These are phyloP conservation scores for Cocos nucifera DNA, from an alignment of 176 grass and related monocot species.

Conservation along the genomic window DNA sequence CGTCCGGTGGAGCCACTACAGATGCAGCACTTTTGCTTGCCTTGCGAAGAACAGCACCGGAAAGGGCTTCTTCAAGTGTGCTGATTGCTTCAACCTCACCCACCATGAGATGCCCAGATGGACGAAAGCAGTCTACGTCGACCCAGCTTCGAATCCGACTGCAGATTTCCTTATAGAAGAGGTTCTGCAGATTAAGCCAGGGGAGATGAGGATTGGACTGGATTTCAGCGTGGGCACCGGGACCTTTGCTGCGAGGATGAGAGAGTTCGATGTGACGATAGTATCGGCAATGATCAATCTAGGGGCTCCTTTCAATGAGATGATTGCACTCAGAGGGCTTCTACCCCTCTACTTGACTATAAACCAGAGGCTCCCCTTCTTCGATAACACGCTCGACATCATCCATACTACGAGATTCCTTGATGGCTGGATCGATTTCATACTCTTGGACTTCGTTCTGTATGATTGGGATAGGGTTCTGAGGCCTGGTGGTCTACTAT, in stretches of 20 bases:
- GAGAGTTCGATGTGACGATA: conserved; percentile 26
- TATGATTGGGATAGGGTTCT: conserved; percentile 42
- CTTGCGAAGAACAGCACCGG: conserved; percentile 23
- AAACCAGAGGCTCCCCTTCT: conserved; percentile 37
- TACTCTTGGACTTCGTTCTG: conserved; percentile 32
- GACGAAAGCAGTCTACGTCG: conserved; percentile 10
- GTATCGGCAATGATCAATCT: conserved; percentile 35
- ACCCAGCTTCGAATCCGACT: conserved; percentile 17
- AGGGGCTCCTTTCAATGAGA: conserved; percentile 36
- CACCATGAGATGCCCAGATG: conserved; percentile 30
- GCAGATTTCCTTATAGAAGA: conserved; percentile 30
- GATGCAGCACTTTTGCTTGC: conserved; percentile 35
- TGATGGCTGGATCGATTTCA: conserved; percentile 36
- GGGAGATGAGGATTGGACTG: conserved; percentile 32
- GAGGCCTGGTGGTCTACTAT: conserved; percentile 29
- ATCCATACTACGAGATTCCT: conserved; percentile 33
- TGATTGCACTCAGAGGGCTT: conserved; percentile 34
- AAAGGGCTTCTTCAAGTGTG: conserved; percentile 43
- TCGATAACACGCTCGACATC: conserved; percentile 43
- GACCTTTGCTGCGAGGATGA: conserved; percentile 38
- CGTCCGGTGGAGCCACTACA: conserved; percentile 33
- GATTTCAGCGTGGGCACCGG: conserved; percentile 39
- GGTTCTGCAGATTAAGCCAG: conserved; percentile 23
- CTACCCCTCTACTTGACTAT: conserved; percentile 27
- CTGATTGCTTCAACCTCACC: conserved; percentile 37